Evolutionary conservation across 306 rosid species (phyloP).

Genomic region (Betula pendula): DNA sequence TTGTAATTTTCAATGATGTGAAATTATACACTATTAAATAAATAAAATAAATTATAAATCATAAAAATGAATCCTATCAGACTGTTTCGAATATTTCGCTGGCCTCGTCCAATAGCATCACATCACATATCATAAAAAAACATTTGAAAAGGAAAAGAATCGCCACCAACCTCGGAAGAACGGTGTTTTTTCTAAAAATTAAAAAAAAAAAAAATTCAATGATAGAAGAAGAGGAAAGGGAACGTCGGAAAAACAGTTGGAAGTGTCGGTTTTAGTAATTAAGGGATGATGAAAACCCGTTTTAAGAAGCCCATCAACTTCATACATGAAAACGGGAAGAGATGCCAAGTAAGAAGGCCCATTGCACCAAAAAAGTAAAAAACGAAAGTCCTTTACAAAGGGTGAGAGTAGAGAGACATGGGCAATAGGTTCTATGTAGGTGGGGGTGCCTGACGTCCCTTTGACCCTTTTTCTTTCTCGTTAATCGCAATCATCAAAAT

Average conservation of each 20-base stretch:
- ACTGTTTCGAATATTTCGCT: no score
- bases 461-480: neutral
- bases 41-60: no score
- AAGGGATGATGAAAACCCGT: conserved; percentile 14
- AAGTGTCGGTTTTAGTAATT: conserved; percentile 7
- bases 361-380: neutral
- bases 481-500: neutral
- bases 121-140: no score
- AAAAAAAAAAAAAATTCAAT: no score
- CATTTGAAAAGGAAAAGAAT: no score
- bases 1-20: no score
- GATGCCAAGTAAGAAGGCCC: neutral
- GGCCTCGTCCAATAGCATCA: no score
- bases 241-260: neutral
- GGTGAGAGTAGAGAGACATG: neutral
- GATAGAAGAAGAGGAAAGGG: no score
- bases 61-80: no score
- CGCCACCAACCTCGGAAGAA: neutral
- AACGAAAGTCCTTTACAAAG: neutral
- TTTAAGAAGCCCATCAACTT: neutral
- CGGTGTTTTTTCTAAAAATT: no score
- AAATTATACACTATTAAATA: no score
- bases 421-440: no score
- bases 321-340: neutral
- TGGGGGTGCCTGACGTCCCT: neutral